phyloP scores from a whole-genome alignment of 139 green algal species.

The Chlamydomonas asymmetrica region DNA sequence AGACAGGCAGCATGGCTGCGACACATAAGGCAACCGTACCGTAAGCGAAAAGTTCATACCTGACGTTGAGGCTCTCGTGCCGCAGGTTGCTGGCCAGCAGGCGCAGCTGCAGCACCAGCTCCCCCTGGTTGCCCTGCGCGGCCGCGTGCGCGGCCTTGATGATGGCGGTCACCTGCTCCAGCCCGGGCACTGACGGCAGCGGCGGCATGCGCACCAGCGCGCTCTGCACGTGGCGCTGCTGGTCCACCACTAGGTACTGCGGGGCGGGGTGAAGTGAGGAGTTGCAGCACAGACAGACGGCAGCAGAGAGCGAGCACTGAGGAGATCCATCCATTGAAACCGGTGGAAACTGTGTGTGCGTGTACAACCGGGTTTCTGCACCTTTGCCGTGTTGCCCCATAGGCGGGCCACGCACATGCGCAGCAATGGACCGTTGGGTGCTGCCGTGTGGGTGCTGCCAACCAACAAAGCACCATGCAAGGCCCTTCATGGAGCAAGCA shows the following conservation, averaged over 20 bases:
- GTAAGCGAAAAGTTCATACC: slow-evolving; percentile 7
- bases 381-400: too few species aligned
- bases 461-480: too few species aligned
- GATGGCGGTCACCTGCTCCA: slow-evolving; percentile 40
- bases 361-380: too few species aligned
- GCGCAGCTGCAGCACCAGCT: slow-evolving; percentile 44
- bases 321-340: too few species aligned
- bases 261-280: not conserved
- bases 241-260: not conserved
- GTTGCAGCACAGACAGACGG: slow-evolving; percentile 44
- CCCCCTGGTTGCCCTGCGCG: slow-evolving; percentile 15
- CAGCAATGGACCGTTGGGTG: too few species aligned
- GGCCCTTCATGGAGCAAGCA: too few species aligned
- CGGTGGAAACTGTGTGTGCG: too few species aligned
- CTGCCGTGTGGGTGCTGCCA: too few species aligned
- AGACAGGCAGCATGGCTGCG: too few species aligned
- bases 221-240: slow-evolving; percentile 20
- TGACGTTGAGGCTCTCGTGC: slow-evolving; percentile 58
- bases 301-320: slow-evolving; percentile 36
- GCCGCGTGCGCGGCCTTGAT: slow-evolving; percentile 46
- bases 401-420: too few species aligned
- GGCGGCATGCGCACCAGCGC: slow-evolving; percentile 63
- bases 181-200: slow-evolving; percentile 36
- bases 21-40: too few species aligned
- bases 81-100: slow-evolving; percentile 55